Conservation (phyloP, 176 grass and related monocot genomes). For the Juncus effusus region DNA sequence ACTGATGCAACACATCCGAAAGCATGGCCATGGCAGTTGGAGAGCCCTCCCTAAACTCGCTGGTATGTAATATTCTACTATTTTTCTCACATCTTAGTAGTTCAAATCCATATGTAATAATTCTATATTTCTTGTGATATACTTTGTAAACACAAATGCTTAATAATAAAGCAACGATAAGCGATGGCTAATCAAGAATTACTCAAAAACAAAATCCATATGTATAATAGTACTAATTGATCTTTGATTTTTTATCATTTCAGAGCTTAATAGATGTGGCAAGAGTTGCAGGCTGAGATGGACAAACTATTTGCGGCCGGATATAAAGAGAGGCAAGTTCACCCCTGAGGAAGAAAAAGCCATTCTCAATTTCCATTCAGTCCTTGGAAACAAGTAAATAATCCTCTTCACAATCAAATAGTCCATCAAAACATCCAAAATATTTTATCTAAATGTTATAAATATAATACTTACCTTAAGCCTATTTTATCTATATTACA, state of each 20-base stretch:
- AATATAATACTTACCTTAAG: not conserved
- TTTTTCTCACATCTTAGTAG: too few relatives aligned
- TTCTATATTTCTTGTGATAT: not conserved
- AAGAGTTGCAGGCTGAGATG: conserved; percentile 98
- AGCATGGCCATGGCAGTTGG: conserved; percentile 89
- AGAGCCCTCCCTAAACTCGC: conserved; percentile 84
- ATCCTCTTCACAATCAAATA: not conserved
- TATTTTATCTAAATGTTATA: conserved; percentile 16
- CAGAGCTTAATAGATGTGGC: conserved; percentile 91
- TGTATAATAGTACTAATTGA: conserved; percentile 26
- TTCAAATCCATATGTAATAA: too few relatives aligned
- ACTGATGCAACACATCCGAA: conserved; percentile 64
- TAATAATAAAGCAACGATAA: not conserved
- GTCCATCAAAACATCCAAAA: conserved; percentile 23
- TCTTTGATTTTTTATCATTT: not conserved
- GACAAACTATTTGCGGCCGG: conserved; percentile 93
- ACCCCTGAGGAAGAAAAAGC: conserved; percentile 74
- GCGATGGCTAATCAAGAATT: not conserved
- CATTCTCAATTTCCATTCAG: conserved; percentile 77
- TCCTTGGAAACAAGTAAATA: conserved; percentile 89
- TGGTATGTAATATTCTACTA: conserved; percentile 28
- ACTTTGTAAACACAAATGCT: not conserved
- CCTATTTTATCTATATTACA: conserved; percentile 32
- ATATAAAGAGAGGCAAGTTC: conserved; percentile 97
- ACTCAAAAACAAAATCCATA: not conserved